Evolutionary conservation across 352 stramenopile genomes (phyloP).

Genomic region (Saprolegnia diclina): DNA sequence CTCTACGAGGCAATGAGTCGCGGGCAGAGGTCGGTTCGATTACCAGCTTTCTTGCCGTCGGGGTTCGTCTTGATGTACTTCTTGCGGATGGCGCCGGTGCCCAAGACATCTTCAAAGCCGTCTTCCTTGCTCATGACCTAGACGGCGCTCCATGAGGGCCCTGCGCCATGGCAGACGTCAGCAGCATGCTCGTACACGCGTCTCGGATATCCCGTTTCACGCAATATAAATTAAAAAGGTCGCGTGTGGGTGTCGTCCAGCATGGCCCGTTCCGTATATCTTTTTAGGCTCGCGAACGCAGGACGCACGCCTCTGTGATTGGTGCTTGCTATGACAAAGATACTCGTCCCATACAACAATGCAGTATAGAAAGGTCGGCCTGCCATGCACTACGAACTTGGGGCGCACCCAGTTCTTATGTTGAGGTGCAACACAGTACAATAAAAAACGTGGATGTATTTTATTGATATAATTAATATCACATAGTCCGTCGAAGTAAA

Average conservation of each 20-base stretch:
- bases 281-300: not conserved
- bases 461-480: not conserved
- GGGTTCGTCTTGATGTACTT: constrained; percentile 46
- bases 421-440: not conserved
- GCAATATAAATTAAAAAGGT: not conserved
- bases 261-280: not conserved
- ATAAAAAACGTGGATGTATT: not conserved
- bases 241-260: not conserved
- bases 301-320: not conserved
- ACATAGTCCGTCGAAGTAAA: not conserved
- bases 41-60: constrained; percentile 63
- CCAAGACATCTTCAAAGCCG: constrained; percentile 69
- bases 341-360: constrained; percentile 2
- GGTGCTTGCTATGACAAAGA: constrained; percentile 4
- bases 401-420: not conserved
- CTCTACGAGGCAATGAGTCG: constrained; percentile 34
- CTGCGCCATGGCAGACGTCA: not conserved
- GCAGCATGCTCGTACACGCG: not conserved
- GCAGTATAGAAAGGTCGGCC: not conserved
- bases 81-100: constrained; percentile 74
- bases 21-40: not conserved
- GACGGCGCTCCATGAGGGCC: not conserved
- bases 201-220: not conserved
- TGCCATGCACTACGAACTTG: not conserved
- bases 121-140: constrained; percentile 24